phyloP scores from a whole-genome alignment of 202 grass and related monocot species.

The Zoysia matrella region DNA sequence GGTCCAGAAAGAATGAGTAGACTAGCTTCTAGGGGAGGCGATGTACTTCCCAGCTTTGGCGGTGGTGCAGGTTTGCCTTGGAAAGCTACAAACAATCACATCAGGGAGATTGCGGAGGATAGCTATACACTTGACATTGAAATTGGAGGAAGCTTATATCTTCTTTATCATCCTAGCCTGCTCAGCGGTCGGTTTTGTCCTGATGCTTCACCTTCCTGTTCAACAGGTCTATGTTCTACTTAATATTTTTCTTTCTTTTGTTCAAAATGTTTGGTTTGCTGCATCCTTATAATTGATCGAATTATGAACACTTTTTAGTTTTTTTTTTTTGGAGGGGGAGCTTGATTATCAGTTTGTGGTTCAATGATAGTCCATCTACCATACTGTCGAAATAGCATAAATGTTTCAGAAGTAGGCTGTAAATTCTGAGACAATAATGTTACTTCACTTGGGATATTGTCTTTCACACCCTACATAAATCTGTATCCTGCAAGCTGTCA shows the following conservation, averaged over 20 bases:
- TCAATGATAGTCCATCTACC: constrained; percentile 17
- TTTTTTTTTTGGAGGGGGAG: neutral
- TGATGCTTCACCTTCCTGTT: constrained; percentile 88
- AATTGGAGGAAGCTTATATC: constrained; percentile 73
- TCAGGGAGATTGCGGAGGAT: constrained; percentile 69
- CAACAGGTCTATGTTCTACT: constrained; percentile 70
- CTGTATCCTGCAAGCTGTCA: constrained; percentile 10
- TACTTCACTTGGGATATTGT: constrained; percentile 30
- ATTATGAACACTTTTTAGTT: constrained; percentile 58
- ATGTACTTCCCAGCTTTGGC: constrained; percentile 80
- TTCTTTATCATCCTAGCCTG: constrained; percentile 88
- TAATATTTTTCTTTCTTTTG: neutral
- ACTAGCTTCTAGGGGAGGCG: constrained; percentile 81
- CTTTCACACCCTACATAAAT: constrained; percentile 15
- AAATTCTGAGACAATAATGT: neutral
- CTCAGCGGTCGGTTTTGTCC: constrained; percentile 81
- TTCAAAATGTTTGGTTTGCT: neutral
- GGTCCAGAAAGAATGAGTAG: constrained; percentile 80
- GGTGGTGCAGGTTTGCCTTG: constrained; percentile 85
- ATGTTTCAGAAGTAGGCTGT: constrained; percentile 21
- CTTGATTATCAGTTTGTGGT: constrained; percentile 40
- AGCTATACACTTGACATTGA: constrained; percentile 70
- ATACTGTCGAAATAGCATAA: constrained; percentile 10
- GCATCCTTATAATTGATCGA: neutral
- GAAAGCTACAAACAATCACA: constrained; percentile 65